Evolutionary conservation across 2,329 filamentous ascomycete species (phyloP).

Genomic region (Davidsoniella eucalypti): DNA sequence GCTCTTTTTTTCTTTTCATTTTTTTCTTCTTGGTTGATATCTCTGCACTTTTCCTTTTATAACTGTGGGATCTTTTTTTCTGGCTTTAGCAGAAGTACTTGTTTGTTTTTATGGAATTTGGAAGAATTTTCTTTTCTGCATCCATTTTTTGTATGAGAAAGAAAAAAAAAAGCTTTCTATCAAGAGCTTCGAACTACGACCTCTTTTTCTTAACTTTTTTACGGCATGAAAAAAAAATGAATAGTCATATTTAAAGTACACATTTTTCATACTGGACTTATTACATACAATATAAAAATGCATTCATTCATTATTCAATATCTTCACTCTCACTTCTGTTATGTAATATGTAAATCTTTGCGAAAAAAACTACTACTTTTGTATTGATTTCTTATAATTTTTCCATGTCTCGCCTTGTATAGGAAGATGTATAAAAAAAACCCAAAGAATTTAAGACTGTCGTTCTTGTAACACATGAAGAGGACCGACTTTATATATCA

Average conservation of each 20-base stretch:
- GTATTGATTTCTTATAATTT: background rate
- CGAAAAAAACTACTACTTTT: background rate
- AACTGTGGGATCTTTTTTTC: background rate
- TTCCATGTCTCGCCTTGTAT: background rate
- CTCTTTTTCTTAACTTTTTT: too few relatives aligned
- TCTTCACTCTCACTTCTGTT: too few relatives aligned
- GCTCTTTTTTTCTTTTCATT: slow-evolving; percentile 9
- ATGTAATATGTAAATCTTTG: background rate
- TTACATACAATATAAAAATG: too few relatives aligned
- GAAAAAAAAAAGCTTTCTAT: background rate
- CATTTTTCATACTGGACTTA: too few relatives aligned
- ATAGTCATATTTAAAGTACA: too few relatives aligned
- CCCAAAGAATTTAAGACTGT: background rate
- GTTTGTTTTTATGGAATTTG: too few relatives aligned
- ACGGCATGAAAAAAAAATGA: too few relatives aligned
- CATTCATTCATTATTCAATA: too few relatives aligned
- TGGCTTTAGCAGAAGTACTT: background rate
- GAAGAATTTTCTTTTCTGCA: background rate
- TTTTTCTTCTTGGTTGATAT: slow-evolving; percentile 1
- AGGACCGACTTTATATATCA: background rate
- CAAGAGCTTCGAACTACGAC: too few relatives aligned
- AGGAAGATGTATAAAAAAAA: background rate
- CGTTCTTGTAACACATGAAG: background rate
- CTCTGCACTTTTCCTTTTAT: slow-evolving; percentile 1
- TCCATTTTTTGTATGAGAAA: background rate